These are phyloP conservation scores for Mycena vulgaris DNA, from an alignment of 768 basidiomycete genomes.

Conservation along the genomic window DNA sequence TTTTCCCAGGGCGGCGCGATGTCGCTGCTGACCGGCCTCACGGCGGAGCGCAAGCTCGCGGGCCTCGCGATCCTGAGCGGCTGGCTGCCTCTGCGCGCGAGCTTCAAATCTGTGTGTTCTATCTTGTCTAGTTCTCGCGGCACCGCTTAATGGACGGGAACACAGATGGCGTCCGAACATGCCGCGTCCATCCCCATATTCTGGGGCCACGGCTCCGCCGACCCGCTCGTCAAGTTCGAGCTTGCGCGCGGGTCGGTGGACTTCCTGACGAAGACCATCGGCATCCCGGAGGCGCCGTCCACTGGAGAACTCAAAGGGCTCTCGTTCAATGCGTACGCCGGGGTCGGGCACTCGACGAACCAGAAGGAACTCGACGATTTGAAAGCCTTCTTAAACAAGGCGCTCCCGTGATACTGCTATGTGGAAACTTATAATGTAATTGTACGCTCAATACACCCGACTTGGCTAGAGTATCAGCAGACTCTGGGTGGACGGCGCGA, in stretches of 20 bases:
- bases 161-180: constrained; percentile 73
- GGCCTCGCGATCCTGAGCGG: constrained; percentile 84
- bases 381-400: constrained; percentile 77
- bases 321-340: constrained; percentile 76
- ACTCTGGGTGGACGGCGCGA: not conserved
- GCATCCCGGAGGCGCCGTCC: constrained; percentile 60
- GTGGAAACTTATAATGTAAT: constrained; percentile 13
- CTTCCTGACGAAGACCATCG: constrained; percentile 68
- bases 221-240: constrained; percentile 78
- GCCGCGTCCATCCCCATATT: constrained; percentile 82
- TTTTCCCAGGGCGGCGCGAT: constrained; percentile 92
- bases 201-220: constrained; percentile 87
- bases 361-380: constrained; percentile 80
- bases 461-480: not conserved
- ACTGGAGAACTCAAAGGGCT: constrained; percentile 68
- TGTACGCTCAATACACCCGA: not conserved
- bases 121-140: constrained; percentile 2
- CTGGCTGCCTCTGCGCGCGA: constrained; percentile 80
- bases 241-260: constrained; percentile 70
- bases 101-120: constrained; percentile 74
- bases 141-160: not conserved
- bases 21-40: constrained; percentile 82
- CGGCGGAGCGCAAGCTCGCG: constrained; percentile 74
- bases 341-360: constrained; percentile 77
- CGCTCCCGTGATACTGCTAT: constrained; percentile 54